phyloP scores from a whole-genome alignment of 2,329 filamentous ascomycete species.

The Pseudogymnoascus sp. region DNA sequence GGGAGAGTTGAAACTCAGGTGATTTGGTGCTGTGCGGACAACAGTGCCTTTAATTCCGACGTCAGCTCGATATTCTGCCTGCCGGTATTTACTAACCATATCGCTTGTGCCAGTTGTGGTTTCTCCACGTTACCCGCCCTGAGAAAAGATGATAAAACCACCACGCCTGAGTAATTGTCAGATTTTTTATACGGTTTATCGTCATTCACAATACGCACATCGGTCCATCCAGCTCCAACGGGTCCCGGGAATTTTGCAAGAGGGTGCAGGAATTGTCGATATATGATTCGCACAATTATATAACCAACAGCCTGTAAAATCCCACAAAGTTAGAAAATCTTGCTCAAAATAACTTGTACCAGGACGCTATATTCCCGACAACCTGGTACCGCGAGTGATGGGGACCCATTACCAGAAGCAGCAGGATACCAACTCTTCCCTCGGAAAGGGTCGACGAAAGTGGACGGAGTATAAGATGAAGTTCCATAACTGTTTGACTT shows the following conservation, averaged over 20 bases:
- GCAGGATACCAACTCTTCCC: neutral
- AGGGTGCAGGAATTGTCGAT: conserved; percentile 22
- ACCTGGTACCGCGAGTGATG: neutral
- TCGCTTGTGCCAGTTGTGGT: conserved; percentile 5
- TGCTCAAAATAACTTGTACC: neutral
- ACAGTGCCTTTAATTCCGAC: conserved; percentile 18
- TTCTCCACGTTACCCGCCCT: conserved; percentile 1
- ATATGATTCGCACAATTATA: neutral
- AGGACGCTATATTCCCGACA: neutral
- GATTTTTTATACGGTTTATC: conserved; percentile 28
- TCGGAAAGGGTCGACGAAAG: neutral
- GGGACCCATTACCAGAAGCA: conserved; percentile 10
- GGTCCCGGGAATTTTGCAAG: conserved; percentile 27
- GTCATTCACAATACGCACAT: conserved; percentile 17
- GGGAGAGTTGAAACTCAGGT: conserved; percentile 32
- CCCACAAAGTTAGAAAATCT: neutral
- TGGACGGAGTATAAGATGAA: conserved; percentile 2
- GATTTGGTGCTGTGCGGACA: conserved; percentile 25
- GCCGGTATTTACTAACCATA: neutral
- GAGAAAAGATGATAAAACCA: conserved; percentile 13
- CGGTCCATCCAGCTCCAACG: conserved; percentile 22
- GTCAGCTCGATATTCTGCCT: neutral
- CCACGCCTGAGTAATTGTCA: conserved; percentile 27
- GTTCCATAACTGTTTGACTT: conserved; percentile 8
- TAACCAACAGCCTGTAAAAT: neutral